Base-by-base conservation (phyloP, 352 stramenopile genomes). In the Globisporangium emineosum region DNA sequence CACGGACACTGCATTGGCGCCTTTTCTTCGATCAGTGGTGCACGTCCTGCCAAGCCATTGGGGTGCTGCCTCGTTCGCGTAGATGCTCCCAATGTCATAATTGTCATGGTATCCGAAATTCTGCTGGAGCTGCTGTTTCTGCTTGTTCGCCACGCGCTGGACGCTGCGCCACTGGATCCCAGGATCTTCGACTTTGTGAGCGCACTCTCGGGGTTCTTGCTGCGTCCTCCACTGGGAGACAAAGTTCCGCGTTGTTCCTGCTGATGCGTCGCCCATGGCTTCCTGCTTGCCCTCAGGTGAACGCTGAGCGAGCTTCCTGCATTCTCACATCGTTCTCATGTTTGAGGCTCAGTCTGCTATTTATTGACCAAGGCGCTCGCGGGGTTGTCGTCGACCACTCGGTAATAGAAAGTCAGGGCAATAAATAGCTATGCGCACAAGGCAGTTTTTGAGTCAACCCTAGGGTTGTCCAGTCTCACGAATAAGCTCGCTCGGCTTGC, bases 221-320 rank as follows among this genome's bases (percentile, higher is more conserved):
- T 64, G 70, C 19, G 58, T 29, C 71, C 71, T 29, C 74, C 74
- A 81, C 23, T 77, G 66, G 1, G 74, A 75, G 30, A 73, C 55
- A 51, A 76, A 81, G 29, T 54, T 15, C 7, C 32, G 35, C 15
- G n/a, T 64, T 13, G 29, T 62, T 13, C 68, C 55, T 30, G 65
- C 57, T 13, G 54, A 27, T 19, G 29, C 12, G 12, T 80, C 73
- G 4, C 53, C 60, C 73, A 78, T 80, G 9, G 13, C 35, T 47
- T 35, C 9, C 13, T 45, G 13, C 8, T 15, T n/a, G 9, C n/a
- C 6, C 37, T n/a, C 37, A 45, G 37, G 15, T 45, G 15, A 8
- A 45, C 5, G 37, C 15, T 15, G 37, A 45, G 37, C 17, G 40
- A 47, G 40, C 40, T 5, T 42, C 35, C 35, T 42, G 13, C 35